phyloP scores from a whole-genome alignment of 495 filamentous ascomycete species.

The Xylona heveae region DNA sequence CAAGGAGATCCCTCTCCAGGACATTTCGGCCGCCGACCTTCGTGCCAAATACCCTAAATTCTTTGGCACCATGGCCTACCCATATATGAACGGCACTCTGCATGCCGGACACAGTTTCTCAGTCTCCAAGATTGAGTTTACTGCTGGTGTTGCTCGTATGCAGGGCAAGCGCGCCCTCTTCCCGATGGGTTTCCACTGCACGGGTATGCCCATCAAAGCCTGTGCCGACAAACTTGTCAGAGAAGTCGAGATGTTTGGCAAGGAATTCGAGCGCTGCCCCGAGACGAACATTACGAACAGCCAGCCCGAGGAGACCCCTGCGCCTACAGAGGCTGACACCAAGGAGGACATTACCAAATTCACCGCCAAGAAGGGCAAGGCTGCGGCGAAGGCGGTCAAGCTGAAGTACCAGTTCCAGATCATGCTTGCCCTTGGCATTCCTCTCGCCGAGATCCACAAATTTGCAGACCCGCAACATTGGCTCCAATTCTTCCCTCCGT shows the following conservation, averaged over 20 bases:
- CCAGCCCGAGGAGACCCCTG: constrained; percentile 30
- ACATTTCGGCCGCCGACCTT: constrained; percentile 47
- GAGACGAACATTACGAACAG: constrained; percentile 20
- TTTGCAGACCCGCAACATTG: constrained; percentile 80
- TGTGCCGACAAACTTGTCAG: constrained; percentile 85
- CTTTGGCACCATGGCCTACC: constrained; percentile 85
- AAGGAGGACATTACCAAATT: constrained; percentile 80
- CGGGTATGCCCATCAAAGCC: constrained; percentile 95
- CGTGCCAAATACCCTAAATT: constrained; percentile 73
- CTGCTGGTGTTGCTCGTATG: constrained; percentile 66
- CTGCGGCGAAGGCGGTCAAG: constrained; percentile 73
- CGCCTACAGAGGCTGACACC: constrained; percentile 32
- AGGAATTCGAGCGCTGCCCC: constrained; percentile 55
- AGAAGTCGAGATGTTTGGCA: constrained; percentile 75
- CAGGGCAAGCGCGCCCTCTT: constrained; percentile 71
- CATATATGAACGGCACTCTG: constrained; percentile 90
- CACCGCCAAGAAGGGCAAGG: constrained; percentile 84
- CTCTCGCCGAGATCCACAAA: constrained; percentile 65
- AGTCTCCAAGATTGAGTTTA: constrained; percentile 77
- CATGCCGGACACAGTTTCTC: constrained; percentile 88
- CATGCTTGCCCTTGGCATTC: constrained; percentile 70
- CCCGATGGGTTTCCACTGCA: constrained; percentile 87
- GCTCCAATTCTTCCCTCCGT: constrained; percentile 72
- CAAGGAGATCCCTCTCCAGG: constrained; percentile 47
- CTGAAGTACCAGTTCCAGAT: constrained; percentile 82